Evolutionary conservation across 257 asterid genomes (phyloP), one percentile per base, ranked within the genome.

Genomic region (Petrea volubilis): DNA sequence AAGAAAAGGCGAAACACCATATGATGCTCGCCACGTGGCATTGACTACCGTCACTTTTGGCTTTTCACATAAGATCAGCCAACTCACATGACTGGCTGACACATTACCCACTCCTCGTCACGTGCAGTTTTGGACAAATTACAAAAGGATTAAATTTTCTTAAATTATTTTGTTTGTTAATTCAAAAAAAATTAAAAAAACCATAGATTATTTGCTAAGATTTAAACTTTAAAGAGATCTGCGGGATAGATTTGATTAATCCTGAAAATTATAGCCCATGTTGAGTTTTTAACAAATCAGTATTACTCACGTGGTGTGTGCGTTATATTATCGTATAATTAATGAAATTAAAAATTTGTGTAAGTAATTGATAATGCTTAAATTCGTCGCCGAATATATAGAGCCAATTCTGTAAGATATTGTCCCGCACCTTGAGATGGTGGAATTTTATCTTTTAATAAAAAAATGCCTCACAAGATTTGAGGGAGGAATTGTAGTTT

Each of bases 31-130:
- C 69, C 84, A 77, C 81, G 83, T 84, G 87, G 67, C 75, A 24
- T 17, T 53, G 78, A 76, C 63, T 66, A 50, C 69, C 79, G 72
- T 60, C 52, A 15, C 72, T 71, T 71, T 60, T 43, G 80, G 73
- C 69, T 33, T 70, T 64, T 68, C 60, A 68, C 71, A 47, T 21
- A 21, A 70, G 76, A 72, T 55, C 46, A 25, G 77, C 40, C 50
- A 25, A 43, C 43, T 75, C 84, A 80, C 84, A 63, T 76, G 84
- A 64, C 50, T 17, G 2, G 71, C 78, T 80, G 84, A 80, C 84
- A 76, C 44, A 66, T 41, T 38, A 62, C 60, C 56, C 64, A 71
- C 72, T 70, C 61, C 60, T 74, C 44, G 68, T 80, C 84, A 80
- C 77, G 84, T 76, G 83, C 77, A 43, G 18, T 64, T 38, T 76